Evolutionary conservation across 495 filamentous ascomycete genomes (phyloP).

Genomic region (Xylaria cubensis): DNA sequence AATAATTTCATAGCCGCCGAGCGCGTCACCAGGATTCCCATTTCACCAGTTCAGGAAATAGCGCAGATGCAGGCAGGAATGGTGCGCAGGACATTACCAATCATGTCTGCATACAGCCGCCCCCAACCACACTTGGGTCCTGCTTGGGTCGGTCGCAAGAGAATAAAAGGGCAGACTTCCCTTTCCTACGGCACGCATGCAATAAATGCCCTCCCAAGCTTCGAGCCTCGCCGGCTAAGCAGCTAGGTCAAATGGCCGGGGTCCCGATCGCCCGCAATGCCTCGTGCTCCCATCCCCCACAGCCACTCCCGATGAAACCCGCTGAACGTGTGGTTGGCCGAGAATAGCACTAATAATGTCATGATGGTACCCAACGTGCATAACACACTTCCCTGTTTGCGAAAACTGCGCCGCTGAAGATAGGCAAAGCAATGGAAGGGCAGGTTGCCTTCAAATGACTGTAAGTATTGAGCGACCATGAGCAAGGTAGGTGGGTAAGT

Average conservation of each 20-base stretch:
- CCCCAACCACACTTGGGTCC: too few relatives aligned
- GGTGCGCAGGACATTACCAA: too few relatives aligned
- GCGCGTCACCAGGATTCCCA: too few relatives aligned
- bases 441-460: not conserved
- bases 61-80: too few relatives aligned
- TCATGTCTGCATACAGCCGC: too few relatives aligned
- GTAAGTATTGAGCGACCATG: not conserved
- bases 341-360: slow-evolving; percentile 10
- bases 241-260: slow-evolving; percentile 24
- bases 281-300: slow-evolving; percentile 5
- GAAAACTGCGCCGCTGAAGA: not conserved
- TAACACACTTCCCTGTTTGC: not conserved
- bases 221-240: slow-evolving; percentile 7
- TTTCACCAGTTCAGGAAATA: too few relatives aligned
- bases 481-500: not conserved
- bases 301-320: slow-evolving; percentile 16
- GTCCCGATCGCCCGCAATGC: slow-evolving; percentile 31
- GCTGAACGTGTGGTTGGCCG: slow-evolving; percentile 1
- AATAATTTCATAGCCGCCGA: too few relatives aligned
- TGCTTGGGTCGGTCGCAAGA: too few relatives aligned
- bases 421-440: slow-evolving; percentile 13
- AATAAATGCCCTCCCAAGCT: not conserved
- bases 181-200: not conserved
- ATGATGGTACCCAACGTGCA: slow-evolving; percentile 19
- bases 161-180: slow-evolving; percentile 14